Evolutionary conservation across 371 early-diverging fungal genomes (phyloP).

Genomic region (Nematocida sp.): DNA sequence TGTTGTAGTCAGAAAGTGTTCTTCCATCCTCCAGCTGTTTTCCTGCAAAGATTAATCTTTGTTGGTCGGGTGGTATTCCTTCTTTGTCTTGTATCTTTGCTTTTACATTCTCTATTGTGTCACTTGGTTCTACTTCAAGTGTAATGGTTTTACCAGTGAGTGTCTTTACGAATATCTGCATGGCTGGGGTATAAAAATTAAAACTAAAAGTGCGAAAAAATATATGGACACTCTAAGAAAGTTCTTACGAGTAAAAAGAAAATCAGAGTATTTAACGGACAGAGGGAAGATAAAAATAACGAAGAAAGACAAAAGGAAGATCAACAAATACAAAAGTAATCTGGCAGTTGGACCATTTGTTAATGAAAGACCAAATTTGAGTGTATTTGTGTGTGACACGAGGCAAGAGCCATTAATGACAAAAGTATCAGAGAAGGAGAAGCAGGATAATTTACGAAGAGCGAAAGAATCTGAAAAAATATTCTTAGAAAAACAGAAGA

Average conservation of each 20-base stretch:
- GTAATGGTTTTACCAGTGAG: constrained; percentile 95
- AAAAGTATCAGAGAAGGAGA: constrained; percentile 17
- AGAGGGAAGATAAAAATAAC: constrained; percentile 42
- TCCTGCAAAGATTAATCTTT: constrained; percentile 97
- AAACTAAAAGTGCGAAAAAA: constrained; percentile 47
- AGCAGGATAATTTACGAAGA: background rate
- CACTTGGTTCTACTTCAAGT: constrained; percentile 88
- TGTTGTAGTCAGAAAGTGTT: constrained; percentile 73
- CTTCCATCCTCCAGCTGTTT: constrained; percentile 88
- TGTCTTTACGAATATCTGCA: constrained; percentile 93
- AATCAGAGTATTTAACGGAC: constrained; percentile 53
- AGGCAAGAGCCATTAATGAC: constrained; percentile 23
- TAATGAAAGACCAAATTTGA: constrained; percentile 19
- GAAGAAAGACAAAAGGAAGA: constrained; percentile 49
- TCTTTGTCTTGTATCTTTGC: constrained; percentile 96
- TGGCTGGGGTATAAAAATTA: constrained; percentile 62
- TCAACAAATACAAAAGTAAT: constrained; percentile 33
- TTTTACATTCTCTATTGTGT: constrained; percentile 90
- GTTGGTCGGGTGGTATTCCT: constrained; percentile 98
- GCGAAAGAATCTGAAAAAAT: constrained; percentile 7
- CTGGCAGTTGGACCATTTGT: constrained; percentile 18
- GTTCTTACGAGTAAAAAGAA: constrained; percentile 55
- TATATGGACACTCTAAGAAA: constrained; percentile 44
- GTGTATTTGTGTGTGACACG: constrained; percentile 31
- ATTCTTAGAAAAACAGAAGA: constrained; percentile 50